These are phyloP conservation scores for Annulohypoxylon nitens DNA, from an alignment of 495 filamentous ascomycete species.

Conservation along the genomic window DNA sequence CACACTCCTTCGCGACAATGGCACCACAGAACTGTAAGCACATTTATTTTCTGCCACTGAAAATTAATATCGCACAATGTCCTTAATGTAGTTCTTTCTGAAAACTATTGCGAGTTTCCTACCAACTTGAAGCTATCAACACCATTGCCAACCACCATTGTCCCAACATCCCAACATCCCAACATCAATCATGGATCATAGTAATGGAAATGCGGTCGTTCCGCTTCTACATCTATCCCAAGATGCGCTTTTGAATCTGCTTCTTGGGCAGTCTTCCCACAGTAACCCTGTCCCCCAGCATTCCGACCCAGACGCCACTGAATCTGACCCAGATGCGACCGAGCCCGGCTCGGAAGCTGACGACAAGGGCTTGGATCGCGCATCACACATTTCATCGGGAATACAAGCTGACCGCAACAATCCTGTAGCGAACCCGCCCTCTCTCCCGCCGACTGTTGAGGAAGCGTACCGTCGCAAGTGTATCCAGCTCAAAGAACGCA, in stretches of 20 bases:
- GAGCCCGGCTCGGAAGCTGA: neutral
- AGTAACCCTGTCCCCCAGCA: neutral
- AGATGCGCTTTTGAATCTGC: neutral
- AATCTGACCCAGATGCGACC: neutral
- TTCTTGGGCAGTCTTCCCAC: neutral
- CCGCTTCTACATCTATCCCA: conserved; percentile 10
- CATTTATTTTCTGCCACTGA: neutral
- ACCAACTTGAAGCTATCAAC: neutral
- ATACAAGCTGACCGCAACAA: conserved; percentile 16
- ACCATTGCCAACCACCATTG: neutral
- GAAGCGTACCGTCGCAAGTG: conserved; percentile 97
- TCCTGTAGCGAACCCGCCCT: conserved; percentile 65
- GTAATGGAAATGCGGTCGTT: neutral
- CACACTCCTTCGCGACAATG: conserved; percentile 36
- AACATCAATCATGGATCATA: neutral
- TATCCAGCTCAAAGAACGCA: conserved; percentile 90
- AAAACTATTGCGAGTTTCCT: neutral
- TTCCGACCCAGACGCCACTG: neutral
- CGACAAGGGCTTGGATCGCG: conserved; percentile 14
- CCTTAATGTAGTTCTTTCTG: neutral
- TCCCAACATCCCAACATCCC: neutral
- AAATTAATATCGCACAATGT: neutral
- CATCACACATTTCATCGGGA: neutral
- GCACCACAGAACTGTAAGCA: conserved; percentile 50
- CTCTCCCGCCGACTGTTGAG: conserved; percentile 93